Evolutionary conservation across 108 stramenopile species (phyloP).

Genomic region (Cyclotella baltica): DNA sequence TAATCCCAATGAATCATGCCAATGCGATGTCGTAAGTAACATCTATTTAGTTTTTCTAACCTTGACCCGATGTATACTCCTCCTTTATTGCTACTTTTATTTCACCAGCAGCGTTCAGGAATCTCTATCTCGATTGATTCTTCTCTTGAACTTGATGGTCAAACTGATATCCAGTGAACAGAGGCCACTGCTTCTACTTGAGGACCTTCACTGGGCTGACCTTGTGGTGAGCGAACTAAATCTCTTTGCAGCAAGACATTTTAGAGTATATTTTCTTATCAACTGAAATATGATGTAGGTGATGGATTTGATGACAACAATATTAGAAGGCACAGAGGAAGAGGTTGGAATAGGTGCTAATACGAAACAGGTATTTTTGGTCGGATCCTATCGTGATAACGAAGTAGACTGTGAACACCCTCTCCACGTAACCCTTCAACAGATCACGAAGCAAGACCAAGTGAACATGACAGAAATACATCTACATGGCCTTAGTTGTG

Average conservation of each 20-base stretch:
- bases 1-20: too few relatives aligned
- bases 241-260: too few relatives aligned
- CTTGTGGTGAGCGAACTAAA: too few relatives aligned
- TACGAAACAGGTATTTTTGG: not conserved
- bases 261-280: too few relatives aligned
- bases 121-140: constrained; percentile 1
- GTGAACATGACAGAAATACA: constrained; percentile 7
- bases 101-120: not conserved
- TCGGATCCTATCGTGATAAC: constrained; percentile 10
- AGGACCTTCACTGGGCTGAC: constrained; percentile 27
- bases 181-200: not conserved
- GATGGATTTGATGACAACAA: constrained; percentile 22
- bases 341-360: not conserved
- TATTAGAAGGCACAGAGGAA: constrained; percentile 3
- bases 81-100: not conserved
- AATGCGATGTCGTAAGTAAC: too few relatives aligned
- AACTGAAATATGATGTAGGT: too few relatives aligned
- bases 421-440: not conserved
- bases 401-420: not conserved
- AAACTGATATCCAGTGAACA: constrained; percentile 11
- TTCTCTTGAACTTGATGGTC: not conserved
- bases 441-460: not conserved
- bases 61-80: too few relatives aligned
- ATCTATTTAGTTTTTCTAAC: too few relatives aligned
- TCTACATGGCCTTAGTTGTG: not conserved